A percentile compares a stretch with the other conserved stretches of the same genome.
Evolutionary conservation across 2,329 filamentous ascomycete genomes (phyloP).

Genomic region (Curvularia lunata): DNA sequence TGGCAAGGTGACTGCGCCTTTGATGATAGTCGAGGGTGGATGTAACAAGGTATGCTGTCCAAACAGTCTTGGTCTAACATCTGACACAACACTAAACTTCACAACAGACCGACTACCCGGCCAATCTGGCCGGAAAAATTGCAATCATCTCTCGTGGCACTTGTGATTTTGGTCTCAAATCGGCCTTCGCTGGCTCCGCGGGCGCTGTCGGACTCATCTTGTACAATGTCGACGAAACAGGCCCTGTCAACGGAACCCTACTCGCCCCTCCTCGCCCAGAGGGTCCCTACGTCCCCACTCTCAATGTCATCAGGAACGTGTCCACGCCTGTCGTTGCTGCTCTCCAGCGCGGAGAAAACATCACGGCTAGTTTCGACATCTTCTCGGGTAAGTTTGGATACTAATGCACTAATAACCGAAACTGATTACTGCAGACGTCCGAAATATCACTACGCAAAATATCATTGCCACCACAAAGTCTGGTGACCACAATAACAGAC

Average conservation of each 20-base stretch:
- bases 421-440: conserved; percentile 34
- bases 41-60: background rate
- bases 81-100: background rate
- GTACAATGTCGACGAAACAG: conserved; percentile 71
- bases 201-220: conserved; percentile 75
- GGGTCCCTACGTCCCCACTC: conserved; percentile 67
- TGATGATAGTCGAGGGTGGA: background rate
- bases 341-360: background rate
- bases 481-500: conserved; percentile 45
- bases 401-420: background rate
- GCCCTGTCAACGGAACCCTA: conserved; percentile 66
- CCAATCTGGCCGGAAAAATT: conserved; percentile 65
- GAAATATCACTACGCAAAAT: conserved; percentile 56
- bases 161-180: conserved; percentile 76
- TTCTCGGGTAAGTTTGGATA: conserved; percentile 13
- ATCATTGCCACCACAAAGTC: conserved; percentile 48
- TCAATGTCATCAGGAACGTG: conserved; percentile 63
- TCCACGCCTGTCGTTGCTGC: background rate
- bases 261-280: conserved; percentile 63
- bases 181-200: conserved; percentile 68
- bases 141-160: conserved; percentile 73
- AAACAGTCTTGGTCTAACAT: conserved; percentile 11
- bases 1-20: background rate
- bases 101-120: conserved; percentile 63
- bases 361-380: background rate